These are phyloP conservation scores for Cyanodermella asteris DNA, from an alignment of 2,329 filamentous ascomycete genomes.

Conservation along the genomic window DNA sequence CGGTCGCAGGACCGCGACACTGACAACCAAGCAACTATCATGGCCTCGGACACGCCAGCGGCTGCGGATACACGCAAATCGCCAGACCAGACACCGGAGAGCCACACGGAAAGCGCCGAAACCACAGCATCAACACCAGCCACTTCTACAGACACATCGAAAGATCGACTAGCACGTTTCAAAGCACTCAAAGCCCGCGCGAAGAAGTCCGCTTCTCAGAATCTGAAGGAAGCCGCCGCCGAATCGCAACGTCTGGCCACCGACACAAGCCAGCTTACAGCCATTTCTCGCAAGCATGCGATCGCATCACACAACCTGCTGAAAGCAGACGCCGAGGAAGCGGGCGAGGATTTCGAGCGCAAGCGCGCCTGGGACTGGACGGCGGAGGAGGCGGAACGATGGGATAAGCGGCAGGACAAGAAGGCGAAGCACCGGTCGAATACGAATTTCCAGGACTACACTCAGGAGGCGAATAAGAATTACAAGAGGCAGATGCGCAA, in stretches of 20 bases:
- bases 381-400: constrained; percentile 75
- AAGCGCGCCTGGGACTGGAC: constrained; percentile 99
- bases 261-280: constrained; percentile 54
- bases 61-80: too few relatives aligned
- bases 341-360: constrained; percentile 82
- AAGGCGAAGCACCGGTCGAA: constrained; percentile 62
- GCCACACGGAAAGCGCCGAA: too few relatives aligned
- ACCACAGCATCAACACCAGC: too few relatives aligned
- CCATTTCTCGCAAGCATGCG: constrained; percentile 66
- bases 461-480: constrained; percentile 67
- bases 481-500: constrained; percentile 80
- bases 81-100: too few relatives aligned
- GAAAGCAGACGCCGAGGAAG: constrained; percentile 71
- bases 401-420: constrained; percentile 80
- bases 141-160: constrained; percentile 25
- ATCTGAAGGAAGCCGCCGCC: constrained; percentile 62
- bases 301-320: constrained; percentile 81
- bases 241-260: constrained; percentile 61
- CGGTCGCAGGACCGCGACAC: too few relatives aligned
- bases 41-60: too few relatives aligned
- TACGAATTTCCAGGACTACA: constrained; percentile 77
- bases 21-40: too few relatives aligned
- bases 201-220: constrained; percentile 48
- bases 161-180: constrained; percentile 60
- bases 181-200: constrained; percentile 68